Base-by-base conservation (phyloP, 164 flowering plant species). In the Cinnamomum micranthum region DNA sequence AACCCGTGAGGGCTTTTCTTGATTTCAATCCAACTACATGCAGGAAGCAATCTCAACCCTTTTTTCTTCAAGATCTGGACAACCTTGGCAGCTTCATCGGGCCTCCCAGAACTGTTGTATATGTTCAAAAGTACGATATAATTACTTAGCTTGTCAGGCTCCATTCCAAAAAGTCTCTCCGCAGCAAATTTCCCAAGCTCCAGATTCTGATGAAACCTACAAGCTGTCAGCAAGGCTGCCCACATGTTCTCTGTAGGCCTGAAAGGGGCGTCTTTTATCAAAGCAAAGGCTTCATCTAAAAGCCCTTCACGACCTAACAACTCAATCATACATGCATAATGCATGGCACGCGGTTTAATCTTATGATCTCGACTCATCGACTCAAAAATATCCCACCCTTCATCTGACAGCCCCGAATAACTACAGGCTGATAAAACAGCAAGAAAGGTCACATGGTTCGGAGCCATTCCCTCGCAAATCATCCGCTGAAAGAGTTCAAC, bases 111-210 rank as follows among this genome's bases (percentile, higher is more conserved):
- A 50, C 81, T 79, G 74, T 79, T 86, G 73, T 92, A 94, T 62
- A 94, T 84, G 80, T 92, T 94, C 71, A 92, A 73, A 71, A 94
- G 93, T 69, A 92, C 85, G 50, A 92, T 73, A 77, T 92, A 92
- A 68, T 88, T 90, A 70, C 83, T 82, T 11, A 94, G 89, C 81
- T 91, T 94, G 74, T 85, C 88, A 4, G 97, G 94, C 70, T 81
- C 92, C 91, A 91, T 84, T 50, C 86, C 87, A 31, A 86, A 88
- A 28, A 92, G 86, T 71, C 85, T 88, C 82, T 94, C 93, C 5
- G 98, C 98, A 17, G 98, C 95, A 73, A 87, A 84, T 80, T 84
- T 90, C 15, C 97, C 98, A 19, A 94, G 91, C 79, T 87, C 91
- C 4, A 89, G 73, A 71, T 94, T 87, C 77, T 83, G 87, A 76